Evolutionary conservation across 208 protist species (phyloP).

Genomic region (Wallacemonas sp.): DNA sequence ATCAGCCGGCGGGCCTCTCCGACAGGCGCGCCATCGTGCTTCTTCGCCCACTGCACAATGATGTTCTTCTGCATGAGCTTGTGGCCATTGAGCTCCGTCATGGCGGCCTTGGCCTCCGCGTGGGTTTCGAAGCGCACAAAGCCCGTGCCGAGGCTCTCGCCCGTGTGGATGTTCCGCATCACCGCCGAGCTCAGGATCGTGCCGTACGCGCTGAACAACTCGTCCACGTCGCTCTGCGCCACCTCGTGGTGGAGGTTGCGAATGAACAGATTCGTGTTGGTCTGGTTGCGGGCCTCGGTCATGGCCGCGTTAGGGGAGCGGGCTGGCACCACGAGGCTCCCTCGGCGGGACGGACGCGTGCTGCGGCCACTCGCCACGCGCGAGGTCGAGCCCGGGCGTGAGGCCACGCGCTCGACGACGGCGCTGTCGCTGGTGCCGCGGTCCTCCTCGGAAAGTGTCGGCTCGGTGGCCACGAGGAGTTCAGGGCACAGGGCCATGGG

Average conservation of each 20-base stretch:
- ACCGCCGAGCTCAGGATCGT: conserved; percentile 52
- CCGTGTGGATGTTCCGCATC: conserved; percentile 78
- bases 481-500: conserved; percentile 4
- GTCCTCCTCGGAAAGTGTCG: not conserved
- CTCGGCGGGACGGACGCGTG: conserved; percentile 1
- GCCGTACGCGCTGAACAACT: conserved; percentile 43
- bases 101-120: conserved; percentile 37
- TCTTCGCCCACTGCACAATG: conserved; percentile 44
- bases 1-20: conserved; percentile 42
- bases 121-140: conserved; percentile 65
- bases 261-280: conserved; percentile 64
- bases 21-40: conserved; percentile 41
- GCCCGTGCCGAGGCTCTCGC: conserved; percentile 58
- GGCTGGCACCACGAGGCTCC: not conserved
- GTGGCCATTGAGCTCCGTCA: conserved; percentile 25
- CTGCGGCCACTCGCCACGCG: conserved; percentile 1
- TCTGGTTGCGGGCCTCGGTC: conserved; percentile 12
- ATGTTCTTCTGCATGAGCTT: conserved; percentile 17
- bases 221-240: conserved; percentile 39
- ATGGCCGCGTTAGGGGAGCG: not conserved
- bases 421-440: not conserved
- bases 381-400: not conserved
- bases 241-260: conserved; percentile 39
- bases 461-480: not conserved
- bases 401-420: not conserved